Percentiles rank a stretch among this genome's conserved stretches.
These are phyloP conservation scores for Ophiocordyceps camponoti-rufipedis DNA, from an alignment of 2,329 filamentous ascomycete genomes.

Conservation along the genomic window DNA sequence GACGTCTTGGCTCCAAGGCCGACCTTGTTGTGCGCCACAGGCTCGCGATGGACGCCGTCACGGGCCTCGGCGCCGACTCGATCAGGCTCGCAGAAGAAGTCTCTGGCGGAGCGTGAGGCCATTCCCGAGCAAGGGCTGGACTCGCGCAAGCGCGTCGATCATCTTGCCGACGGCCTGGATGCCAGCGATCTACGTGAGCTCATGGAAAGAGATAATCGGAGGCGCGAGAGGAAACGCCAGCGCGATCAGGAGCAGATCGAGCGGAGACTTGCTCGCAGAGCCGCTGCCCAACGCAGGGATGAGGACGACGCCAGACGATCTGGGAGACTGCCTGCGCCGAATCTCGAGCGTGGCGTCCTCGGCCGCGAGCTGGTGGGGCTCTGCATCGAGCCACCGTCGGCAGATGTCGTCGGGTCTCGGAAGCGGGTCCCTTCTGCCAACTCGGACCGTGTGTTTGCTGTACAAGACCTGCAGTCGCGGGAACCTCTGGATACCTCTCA, in stretches of 20 bases:
- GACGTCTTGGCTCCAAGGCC: slow-evolving; percentile 74
- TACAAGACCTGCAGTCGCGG: slow-evolving; percentile 6
- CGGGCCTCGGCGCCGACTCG: slow-evolving; percentile 26
- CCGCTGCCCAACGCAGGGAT: slow-evolving; percentile 46
- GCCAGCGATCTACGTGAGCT: slow-evolving; percentile 71
- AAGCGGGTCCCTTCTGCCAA: slow-evolving; percentile 14
- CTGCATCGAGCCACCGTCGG: slow-evolving; percentile 36
- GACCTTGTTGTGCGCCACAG: slow-evolving; percentile 56
- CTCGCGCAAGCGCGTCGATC: slow-evolving; percentile 43
- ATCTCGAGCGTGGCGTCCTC: slow-evolving; percentile 41
- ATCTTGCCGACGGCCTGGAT: slow-evolving; percentile 71
- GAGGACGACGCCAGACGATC: slow-evolving; percentile 33
- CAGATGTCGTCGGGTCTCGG: slow-evolving; percentile 36
- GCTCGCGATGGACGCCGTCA: slow-evolving; percentile 36
- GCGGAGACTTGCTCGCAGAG: slow-evolving; percentile 43
- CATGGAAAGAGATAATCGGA: slow-evolving; percentile 73
- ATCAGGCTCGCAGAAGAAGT: slow-evolving; percentile 30
- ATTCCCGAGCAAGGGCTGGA: slow-evolving; percentile 43
- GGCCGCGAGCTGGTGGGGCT: slow-evolving; percentile 38
- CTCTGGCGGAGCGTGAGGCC: slow-evolving; percentile 28
- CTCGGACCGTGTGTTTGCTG: slow-evolving; percentile 8
- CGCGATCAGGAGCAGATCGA: slow-evolving; percentile 50
- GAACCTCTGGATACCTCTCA: slow-evolving; percentile 12
- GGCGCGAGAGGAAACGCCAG: slow-evolving; percentile 55
- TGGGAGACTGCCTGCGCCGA: slow-evolving; percentile 32